These are phyloP conservation scores for Saposhnikovia divaricata DNA, from an alignment of 129 eudicot species.

Conservation along the genomic window DNA sequence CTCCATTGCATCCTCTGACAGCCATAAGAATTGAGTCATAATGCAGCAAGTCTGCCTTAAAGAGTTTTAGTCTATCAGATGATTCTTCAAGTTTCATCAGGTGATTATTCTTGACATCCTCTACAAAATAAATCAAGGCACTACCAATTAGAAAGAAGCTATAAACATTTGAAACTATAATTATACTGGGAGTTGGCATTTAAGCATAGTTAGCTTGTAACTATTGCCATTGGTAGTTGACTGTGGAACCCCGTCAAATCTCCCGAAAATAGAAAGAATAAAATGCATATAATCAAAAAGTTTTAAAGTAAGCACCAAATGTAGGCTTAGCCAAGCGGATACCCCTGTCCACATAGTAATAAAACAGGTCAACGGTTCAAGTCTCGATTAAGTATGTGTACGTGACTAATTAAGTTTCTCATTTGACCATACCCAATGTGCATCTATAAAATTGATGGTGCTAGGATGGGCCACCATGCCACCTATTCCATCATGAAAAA, in stretches of 20 bases:
- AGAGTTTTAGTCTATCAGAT: conserved; percentile 52
- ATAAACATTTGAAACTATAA: neutral
- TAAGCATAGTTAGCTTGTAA: neutral
- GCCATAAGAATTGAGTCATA: conserved; percentile 51
- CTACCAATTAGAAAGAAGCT: neutral
- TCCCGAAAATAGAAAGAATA: neutral
- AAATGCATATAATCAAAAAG: neutral
- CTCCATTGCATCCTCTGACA: conserved; percentile 62
- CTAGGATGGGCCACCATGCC: too few species aligned
- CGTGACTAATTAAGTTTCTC: too few species aligned
- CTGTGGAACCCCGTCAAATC: neutral
- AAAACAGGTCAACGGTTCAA: neutral
- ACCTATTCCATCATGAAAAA: neutral
- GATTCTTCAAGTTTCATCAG: conserved; percentile 61
- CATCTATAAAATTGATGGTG: too few species aligned
- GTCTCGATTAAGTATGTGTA: too few species aligned
- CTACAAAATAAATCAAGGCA: conserved; percentile 22
- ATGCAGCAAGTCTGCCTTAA: conserved; percentile 74
- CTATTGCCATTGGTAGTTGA: neutral
- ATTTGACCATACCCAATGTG: too few species aligned
- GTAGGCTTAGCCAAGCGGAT: neutral
- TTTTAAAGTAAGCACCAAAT: neutral
- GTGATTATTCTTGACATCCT: conserved; percentile 48
- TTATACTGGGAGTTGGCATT: neutral
- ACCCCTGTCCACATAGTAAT: neutral